These are phyloP conservation scores for Leishmania major DNA, from an alignment of 208 protist species.

Conservation along the genomic window DNA sequence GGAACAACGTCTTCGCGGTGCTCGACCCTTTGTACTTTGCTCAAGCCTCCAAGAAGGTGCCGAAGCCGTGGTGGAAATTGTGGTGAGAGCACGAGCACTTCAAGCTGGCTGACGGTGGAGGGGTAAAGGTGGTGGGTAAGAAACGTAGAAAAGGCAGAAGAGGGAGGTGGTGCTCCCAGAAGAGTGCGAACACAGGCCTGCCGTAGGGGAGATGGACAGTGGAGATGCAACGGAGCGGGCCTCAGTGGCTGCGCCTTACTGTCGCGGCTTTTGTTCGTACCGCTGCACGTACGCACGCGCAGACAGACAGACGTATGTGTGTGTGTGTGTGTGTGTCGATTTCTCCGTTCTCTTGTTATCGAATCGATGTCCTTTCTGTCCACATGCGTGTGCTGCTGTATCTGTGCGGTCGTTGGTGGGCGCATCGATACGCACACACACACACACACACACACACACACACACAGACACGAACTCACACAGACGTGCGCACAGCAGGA, in stretches of 20 bases:
- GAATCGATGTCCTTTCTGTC: neutral
- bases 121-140: neutral
- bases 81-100: slow-evolving; percentile 22
- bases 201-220: neutral
- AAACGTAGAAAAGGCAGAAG: neutral
- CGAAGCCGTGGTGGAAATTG: slow-evolving; percentile 53
- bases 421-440: neutral
- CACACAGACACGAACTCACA: neutral
- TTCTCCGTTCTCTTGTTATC: neutral
- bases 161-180: no score
- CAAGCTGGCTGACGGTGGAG: neutral
- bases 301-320: neutral
- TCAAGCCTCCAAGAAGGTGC: slow-evolving; percentile 18
- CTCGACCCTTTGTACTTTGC: slow-evolving; percentile 62
- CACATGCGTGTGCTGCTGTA: neutral
- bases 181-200: neutral
- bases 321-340: neutral
- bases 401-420: neutral
- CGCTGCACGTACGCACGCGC: neutral
- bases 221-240: neutral
- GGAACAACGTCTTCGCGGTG: slow-evolving; percentile 73
- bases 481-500: neutral
- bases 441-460: neutral
- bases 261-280: neutral
- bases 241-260: neutral